Conservation (phyloP, 2,329 filamentous ascomycete species). For the Colletotrichum limetticola region DNA sequence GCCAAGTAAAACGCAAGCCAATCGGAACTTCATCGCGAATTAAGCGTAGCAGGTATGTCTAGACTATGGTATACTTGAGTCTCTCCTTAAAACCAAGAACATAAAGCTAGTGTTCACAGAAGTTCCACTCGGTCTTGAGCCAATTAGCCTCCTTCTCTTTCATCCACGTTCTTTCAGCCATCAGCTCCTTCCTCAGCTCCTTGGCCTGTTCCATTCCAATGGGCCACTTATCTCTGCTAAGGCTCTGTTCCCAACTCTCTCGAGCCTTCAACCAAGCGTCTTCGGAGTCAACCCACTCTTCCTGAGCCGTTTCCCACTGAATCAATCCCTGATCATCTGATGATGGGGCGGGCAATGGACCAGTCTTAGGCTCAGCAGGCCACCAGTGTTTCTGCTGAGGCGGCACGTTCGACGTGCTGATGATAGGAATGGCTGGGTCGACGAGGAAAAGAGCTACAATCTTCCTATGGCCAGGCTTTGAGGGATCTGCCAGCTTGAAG, state of each 20-base stretch:
- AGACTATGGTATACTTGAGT: neutral
- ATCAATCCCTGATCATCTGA: slow-evolving; percentile 33
- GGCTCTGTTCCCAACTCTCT: slow-evolving; percentile 32
- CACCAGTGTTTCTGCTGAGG: slow-evolving; percentile 56
- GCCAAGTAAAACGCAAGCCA: too few species aligned
- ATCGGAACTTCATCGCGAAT: too few species aligned
- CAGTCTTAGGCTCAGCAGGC: slow-evolving; percentile 32
- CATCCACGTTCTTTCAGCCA: slow-evolving; percentile 40
- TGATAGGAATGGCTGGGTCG: slow-evolving; percentile 61
- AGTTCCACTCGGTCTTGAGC: slow-evolving; percentile 32
- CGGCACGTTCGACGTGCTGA: slow-evolving; percentile 56
- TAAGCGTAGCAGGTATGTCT: neutral
- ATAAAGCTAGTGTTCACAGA: slow-evolving; percentile 40
- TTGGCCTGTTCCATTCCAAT: slow-evolving; percentile 40
- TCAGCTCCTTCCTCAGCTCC: slow-evolving; percentile 39
- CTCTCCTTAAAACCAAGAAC: neutral
- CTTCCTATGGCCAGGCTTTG: slow-evolving; percentile 67
- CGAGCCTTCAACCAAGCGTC: slow-evolving; percentile 33
- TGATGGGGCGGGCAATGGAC: too few species aligned
- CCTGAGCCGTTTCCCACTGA: slow-evolving; percentile 5
- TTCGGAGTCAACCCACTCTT: neutral
- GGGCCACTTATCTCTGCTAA: neutral
- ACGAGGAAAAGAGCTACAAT: slow-evolving; percentile 71
- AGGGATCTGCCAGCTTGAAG: slow-evolving; percentile 62
- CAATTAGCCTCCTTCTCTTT: neutral